Conservation (phyloP, 2,329 filamentous ascomycete species). For the Paraphaeosphaeria minitans region DNA sequence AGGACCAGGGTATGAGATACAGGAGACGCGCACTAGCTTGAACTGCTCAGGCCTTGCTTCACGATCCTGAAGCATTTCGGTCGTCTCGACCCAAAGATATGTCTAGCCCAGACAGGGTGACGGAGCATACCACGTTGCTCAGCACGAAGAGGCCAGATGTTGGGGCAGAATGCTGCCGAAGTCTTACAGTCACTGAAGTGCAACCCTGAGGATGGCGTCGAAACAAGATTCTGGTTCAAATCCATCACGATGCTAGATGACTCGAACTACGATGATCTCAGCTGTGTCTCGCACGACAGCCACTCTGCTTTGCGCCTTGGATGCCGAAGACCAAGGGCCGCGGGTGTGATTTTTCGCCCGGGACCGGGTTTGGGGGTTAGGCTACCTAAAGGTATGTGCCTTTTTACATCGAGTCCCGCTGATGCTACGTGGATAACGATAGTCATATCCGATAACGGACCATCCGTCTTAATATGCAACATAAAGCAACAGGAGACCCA, state of each 20-base stretch:
- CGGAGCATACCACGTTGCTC: not conserved
- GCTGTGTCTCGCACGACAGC: not conserved
- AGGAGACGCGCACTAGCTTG: not conserved
- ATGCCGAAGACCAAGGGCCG: not conserved
- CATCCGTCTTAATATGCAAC: not conserved
- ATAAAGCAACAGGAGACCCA: not conserved
- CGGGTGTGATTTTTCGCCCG: not conserved
- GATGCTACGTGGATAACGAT: not conserved
- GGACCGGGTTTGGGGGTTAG: not conserved
- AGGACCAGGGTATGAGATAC: not conserved
- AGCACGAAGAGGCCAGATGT: not conserved
- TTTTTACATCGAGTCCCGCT: not conserved
- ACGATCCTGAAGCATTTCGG: not conserved
- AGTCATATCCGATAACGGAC: not conserved
- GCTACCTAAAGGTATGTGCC: not conserved
- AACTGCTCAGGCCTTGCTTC: not conserved
- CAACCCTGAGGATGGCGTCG: slow-evolving; percentile 1
- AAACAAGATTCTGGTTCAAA: not conserved
- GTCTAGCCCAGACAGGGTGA: not conserved
- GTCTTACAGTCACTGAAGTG: slow-evolving; percentile 2
- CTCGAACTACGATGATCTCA: not conserved
- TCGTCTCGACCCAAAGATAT: not conserved
- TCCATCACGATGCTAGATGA: not conserved
- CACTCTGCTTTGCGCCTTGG: not conserved
- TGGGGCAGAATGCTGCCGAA: not conserved